phyloP scores from a whole-genome alignment of 1,139 yeast species.

The Candida sp. region DNA sequence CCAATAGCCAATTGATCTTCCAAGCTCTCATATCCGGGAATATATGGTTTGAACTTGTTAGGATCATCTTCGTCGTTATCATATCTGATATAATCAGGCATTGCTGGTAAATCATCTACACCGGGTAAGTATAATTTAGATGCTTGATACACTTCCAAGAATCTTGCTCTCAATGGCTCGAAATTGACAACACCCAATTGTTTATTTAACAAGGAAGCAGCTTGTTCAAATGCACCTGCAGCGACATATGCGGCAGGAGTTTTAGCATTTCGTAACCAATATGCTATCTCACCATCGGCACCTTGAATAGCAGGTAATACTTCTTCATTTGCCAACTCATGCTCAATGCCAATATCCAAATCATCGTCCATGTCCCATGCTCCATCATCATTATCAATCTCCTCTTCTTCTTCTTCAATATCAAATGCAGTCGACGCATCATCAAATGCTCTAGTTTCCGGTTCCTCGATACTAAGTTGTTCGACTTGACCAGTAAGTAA shows the following conservation, averaged over 20 bases:
- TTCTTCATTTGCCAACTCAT: conserved; percentile 22
- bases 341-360: conserved; percentile 44
- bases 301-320: conserved; percentile 25
- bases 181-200: conserved; percentile 86
- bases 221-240: conserved; percentile 95
- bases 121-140: conserved; percentile 77
- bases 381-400: conserved; percentile 47
- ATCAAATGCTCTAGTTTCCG: conserved; percentile 13
- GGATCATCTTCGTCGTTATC: conserved; percentile 60
- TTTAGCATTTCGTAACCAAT: conserved; percentile 88
- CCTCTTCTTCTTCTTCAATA: conserved; percentile 34
- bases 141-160: conserved; percentile 78
- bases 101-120: conserved; percentile 64
- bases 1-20: conserved; percentile 69
- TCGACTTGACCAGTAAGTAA: conserved; percentile 72
- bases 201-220: conserved; percentile 85
- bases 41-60: conserved; percentile 54
- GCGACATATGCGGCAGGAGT: conserved; percentile 94
- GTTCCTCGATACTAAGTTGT: conserved; percentile 51
- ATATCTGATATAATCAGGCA: conserved; percentile 65
- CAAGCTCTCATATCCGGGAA: conserved; percentile 75
- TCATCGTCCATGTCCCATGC: conserved; percentile 58
- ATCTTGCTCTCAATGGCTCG: conserved; percentile 81
- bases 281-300: conserved; percentile 59
- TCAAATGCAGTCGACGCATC: conserved; percentile 17